Conservation (phyloP, 257 asterid species). For the Misopates orontium region DNA sequence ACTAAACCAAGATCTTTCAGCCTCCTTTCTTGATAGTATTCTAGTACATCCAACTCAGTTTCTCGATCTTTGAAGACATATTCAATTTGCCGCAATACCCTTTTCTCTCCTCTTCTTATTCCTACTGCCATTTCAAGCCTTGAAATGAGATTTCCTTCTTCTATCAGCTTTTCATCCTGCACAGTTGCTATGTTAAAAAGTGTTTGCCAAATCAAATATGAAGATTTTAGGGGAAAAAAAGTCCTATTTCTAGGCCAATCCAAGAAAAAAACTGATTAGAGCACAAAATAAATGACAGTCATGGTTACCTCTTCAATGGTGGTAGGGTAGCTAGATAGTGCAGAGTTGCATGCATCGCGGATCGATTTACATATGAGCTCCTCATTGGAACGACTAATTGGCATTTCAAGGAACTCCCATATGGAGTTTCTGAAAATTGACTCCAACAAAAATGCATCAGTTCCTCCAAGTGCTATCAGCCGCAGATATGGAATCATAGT, state of each 20-base stretch:
- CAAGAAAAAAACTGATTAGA: too few species aligned
- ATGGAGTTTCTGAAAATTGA: conserved; percentile 67
- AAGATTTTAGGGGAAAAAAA: not conserved
- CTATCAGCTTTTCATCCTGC: conserved; percentile 80
- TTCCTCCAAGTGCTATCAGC: conserved; percentile 77
- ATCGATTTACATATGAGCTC: conserved; percentile 78
- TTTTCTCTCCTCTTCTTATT: conserved; percentile 82
- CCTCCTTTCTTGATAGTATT: conserved; percentile 90
- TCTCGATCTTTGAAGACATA: conserved; percentile 69
- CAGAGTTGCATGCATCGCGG: conserved; percentile 67
- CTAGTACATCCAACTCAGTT: conserved; percentile 66
- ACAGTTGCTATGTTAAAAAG: not conserved
- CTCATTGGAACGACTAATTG: conserved; percentile 84
- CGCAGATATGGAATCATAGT: conserved; percentile 76
- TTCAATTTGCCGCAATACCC: conserved; percentile 78
- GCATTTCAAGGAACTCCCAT: conserved; percentile 81
- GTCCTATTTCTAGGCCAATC: not conserved
- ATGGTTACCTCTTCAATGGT: conserved; percentile 86
- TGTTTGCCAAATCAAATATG: not conserved
- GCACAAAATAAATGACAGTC: too few species aligned
- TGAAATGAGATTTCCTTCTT: conserved; percentile 60
- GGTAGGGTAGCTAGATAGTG: conserved; percentile 77
- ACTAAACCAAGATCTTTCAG: conserved; percentile 92
- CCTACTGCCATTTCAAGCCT: conserved; percentile 77
- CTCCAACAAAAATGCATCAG: conserved; percentile 84